Percentiles rank a stretch among this genome's conserved stretches.
Conservation (phyloP, 306 rosid genomes). For the Nissolia schottii region DNA sequence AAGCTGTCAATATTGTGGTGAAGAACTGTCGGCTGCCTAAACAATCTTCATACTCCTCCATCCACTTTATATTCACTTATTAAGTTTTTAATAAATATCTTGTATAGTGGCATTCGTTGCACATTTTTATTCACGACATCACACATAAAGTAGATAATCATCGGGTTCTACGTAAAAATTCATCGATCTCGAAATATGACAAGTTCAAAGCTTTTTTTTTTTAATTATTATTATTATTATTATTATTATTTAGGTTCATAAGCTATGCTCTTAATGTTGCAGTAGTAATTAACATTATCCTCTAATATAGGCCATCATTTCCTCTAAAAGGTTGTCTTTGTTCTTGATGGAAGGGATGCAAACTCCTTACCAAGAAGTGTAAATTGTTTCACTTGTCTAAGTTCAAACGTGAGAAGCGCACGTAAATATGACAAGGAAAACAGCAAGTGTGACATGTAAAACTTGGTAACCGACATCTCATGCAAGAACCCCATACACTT, state of each 20-base stretch:
- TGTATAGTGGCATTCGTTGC: neutral
- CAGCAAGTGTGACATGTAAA: too few species aligned
- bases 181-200: neutral
- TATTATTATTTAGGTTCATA: neutral
- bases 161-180: neutral
- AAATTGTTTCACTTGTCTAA: neutral
- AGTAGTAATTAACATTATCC: neutral
- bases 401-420: neutral
- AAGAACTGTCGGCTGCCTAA: neutral
- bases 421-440: neutral
- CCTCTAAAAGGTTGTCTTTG: neutral
- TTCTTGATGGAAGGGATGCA: neutral
- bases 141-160: neutral
- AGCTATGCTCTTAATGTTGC: neutral
- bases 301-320: neutral
- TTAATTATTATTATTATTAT: too few species aligned
- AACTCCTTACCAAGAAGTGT: neutral
- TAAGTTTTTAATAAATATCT: neutral
- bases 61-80: neutral
- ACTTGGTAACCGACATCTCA: neutral
- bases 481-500: neutral
- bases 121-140: neutral
- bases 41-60: neutral
- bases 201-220: neutral
- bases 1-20: conserved; percentile 10